Base-by-base conservation (phyloP, 129 eudicot genomes). In the Calendula officinalis region DNA sequence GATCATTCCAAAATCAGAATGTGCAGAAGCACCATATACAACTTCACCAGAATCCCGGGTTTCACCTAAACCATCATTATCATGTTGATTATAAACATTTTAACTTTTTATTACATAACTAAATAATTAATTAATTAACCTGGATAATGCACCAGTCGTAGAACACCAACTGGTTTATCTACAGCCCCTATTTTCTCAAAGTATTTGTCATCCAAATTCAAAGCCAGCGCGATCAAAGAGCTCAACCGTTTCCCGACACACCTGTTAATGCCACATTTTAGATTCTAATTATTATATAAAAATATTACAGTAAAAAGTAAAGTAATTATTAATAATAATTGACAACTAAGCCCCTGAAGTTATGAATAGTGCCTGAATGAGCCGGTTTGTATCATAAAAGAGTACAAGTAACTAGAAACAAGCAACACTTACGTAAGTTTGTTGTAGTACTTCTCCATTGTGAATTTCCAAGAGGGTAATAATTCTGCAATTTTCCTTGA, bases 1-100 rank as follows among this genome's bases (percentile, higher is more conserved):
- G 60, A 90, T 57, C 88, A 81, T 78, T 65, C 95, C 97, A 81
- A 76, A 86, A 75, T 86, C 97, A 33, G 91, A 90, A 73, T 90
- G 97, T 74, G 97, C 83, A 64, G 95, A 90, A 59, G 97, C 84
- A 70, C 97, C 97, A 6, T 60, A 83, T 38, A 81, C 55, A 72
- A 60, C 72, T 45, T 89, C 88, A n/a, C 53, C 77, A 62, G 62
- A 75, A 35, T 27, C 56, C 53, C 54, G 80, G 41, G 72, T 8
- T 15, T 70, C 82, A 69, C 84, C 95, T 83, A 61, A 10, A n/a
- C 12, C 3, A 45, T 45, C 30, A 22, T 22, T 2, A 22, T 22
- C 30, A n/a, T 22, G 1, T 5, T 22, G 27, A 63, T 17, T 3
- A 38, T 12, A 44, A 9, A 34, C 14, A 56, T 35, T 48, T 32